Conservation (phyloP, 495 filamentous ascomycete species). For the Penicillium canescens region DNA sequence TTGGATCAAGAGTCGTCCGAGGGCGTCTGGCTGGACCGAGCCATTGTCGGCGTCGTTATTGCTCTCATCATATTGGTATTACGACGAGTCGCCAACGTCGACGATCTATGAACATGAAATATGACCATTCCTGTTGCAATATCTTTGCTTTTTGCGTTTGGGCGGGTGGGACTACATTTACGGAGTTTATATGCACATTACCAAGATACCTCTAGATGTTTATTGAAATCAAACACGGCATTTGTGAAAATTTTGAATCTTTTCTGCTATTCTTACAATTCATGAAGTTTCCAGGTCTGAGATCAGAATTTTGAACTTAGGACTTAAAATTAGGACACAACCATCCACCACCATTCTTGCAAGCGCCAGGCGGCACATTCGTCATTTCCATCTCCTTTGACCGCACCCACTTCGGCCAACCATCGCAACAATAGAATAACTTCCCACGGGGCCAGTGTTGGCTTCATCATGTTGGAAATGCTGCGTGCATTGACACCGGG, state of each 20-base stretch:
- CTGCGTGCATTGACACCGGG: slow-evolving; percentile 55
- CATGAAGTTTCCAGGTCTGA: too few relatives aligned
- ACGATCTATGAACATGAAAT: slow-evolving; percentile 25
- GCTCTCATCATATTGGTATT: slow-evolving; percentile 49
- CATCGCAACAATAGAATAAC: slow-evolving; percentile 65
- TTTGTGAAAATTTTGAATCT: neutral
- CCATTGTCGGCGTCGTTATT: slow-evolving; percentile 53
- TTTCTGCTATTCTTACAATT: neutral
- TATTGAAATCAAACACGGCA: neutral
- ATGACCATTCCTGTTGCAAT: neutral
- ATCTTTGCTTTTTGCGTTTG: neutral
- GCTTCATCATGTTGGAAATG: slow-evolving; percentile 56
- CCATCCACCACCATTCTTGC: slow-evolving; percentile 73
- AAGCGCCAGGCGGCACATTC: slow-evolving; percentile 45
- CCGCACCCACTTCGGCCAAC: slow-evolving; percentile 52
- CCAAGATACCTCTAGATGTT: slow-evolving; percentile 5
- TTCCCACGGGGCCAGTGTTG: slow-evolving; percentile 68
- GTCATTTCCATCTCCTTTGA: slow-evolving; percentile 25
- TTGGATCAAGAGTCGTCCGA: slow-evolving; percentile 20
- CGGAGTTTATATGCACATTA: neutral
- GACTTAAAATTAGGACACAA: slow-evolving; percentile 11
- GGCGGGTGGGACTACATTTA: slow-evolving; percentile 1
- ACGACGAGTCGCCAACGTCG: slow-evolving; percentile 31
- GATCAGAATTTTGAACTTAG: neutral
- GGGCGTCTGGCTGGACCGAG: slow-evolving; percentile 55